phyloP scores from a whole-genome alignment of 768 basidiomycete genomes.

The Crassisporium funariophilum region DNA sequence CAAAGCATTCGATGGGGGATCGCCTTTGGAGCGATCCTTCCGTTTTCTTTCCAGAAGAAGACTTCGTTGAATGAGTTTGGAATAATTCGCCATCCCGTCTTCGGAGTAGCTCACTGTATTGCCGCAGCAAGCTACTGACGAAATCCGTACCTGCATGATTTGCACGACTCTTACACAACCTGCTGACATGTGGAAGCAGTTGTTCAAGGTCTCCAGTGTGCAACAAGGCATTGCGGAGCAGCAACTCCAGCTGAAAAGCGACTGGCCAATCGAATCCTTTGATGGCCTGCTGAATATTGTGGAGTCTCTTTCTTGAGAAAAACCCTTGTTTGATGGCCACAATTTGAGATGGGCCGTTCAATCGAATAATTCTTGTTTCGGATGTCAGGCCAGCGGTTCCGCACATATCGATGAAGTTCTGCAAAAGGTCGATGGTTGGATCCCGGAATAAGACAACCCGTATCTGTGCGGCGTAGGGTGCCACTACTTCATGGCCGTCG shows the following conservation, averaged over 20 bases:
- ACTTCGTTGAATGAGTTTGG: slow-evolving; percentile 46
- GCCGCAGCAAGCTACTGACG: slow-evolving; percentile 53
- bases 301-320: slow-evolving; percentile 51
- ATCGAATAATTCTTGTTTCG: slow-evolving; percentile 35
- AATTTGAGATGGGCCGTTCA: slow-evolving; percentile 39
- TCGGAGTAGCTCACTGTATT: slow-evolving; percentile 56
- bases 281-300: slow-evolving; percentile 46
- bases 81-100: too few relatives aligned
- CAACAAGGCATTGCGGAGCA: slow-evolving; percentile 64
- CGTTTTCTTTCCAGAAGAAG: slow-evolving; percentile 38
- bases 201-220: slow-evolving; percentile 57
- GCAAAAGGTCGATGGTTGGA: slow-evolving; percentile 45
- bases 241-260: slow-evolving; percentile 76
- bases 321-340: slow-evolving; percentile 52
- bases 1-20: slow-evolving; percentile 47
- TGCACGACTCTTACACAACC: slow-evolving; percentile 37
- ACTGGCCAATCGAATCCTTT: slow-evolving; percentile 59
- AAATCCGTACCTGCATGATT: slow-evolving; percentile 25
- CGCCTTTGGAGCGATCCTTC: too few relatives aligned
- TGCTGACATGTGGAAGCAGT: slow-evolving; percentile 46
- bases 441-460: slow-evolving; percentile 60
- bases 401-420: slow-evolving; percentile 58
- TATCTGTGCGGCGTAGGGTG: slow-evolving; percentile 73
- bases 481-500: slow-evolving; percentile 57
- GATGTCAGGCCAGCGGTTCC: slow-evolving; percentile 44